Conservation (phyloP, 345 rosid genomes). For the Pugionium dolabratum region DNA sequence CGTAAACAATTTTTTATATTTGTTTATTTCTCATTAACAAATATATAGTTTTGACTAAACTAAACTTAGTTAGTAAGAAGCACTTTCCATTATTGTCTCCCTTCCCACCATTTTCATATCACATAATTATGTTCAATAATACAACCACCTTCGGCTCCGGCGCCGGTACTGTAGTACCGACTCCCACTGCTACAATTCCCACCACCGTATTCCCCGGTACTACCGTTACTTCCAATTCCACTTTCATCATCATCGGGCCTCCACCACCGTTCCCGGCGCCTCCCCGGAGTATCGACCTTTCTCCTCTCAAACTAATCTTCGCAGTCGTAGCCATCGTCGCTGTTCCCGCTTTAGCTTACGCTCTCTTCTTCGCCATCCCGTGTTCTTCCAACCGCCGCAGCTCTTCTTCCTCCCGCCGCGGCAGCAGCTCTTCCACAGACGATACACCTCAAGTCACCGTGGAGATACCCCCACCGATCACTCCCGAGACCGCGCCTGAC, state of each 20-base stretch:
- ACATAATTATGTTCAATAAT: constrained; percentile 34
- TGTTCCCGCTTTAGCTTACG: constrained; percentile 67
- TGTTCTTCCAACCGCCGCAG: constrained; percentile 48
- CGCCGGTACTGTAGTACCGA: constrained; percentile 24
- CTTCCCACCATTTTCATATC: constrained; percentile 15
- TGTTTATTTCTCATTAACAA: neutral
- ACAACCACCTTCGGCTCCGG: constrained; percentile 21
- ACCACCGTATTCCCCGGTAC: constrained; percentile 26
- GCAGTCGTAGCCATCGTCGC: constrained; percentile 69
- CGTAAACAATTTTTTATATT: constrained; percentile 3
- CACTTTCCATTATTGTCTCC: constrained; percentile 27
- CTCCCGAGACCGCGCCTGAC: constrained; percentile 10
- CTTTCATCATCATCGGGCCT: constrained; percentile 40
- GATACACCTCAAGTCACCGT: constrained; percentile 15
- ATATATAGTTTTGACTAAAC: constrained; percentile 24
- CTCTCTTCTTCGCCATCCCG: constrained; percentile 56
- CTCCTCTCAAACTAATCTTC: constrained; percentile 68
- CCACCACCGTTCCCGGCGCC: constrained; percentile 62
- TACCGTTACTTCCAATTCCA: constrained; percentile 31
- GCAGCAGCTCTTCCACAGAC: constrained; percentile 14
- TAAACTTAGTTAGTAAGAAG: constrained; percentile 25
- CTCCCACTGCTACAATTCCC: constrained; percentile 27
- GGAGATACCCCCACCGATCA: constrained; percentile 6
- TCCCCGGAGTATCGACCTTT: constrained; percentile 55
- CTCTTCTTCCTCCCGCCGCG: constrained; percentile 20